Evolutionary conservation across 345 rosid genomes (phyloP), one percentile per base, ranked within the genome.

Genomic region (Acer negundo): DNA sequence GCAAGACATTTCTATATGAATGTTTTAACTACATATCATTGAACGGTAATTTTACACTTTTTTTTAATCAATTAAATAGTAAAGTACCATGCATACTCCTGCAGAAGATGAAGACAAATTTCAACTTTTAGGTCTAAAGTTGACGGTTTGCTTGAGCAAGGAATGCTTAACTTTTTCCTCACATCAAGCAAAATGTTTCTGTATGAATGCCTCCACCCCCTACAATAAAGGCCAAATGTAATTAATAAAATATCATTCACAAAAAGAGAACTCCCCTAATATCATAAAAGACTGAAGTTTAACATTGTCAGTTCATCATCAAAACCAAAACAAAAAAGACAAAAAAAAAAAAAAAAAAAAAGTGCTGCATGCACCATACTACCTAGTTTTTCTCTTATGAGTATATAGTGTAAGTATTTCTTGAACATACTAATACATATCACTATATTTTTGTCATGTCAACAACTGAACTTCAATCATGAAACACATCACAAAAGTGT

Each of bases 191-290:
- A 77, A 70, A 88, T 93, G 59, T 85, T 87, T 81, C 91, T 91
- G 62, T 94, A 94, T 6, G 97, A 87, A 81, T 97, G 97, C 80
- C 92, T 86, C 98, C 98, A 94, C 67, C 97, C 97, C 85, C 97
- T 93, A 70, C 51, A 49, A 72, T 68, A 68, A 70, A 77, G 55
- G 75, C 23, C 62, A 69, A 42, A 70, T 47, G 72, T 59, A 38
- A 77, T 10, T 47, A 26, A 28, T 61, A 62, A 70, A 42, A 53
- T 71, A 16, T 74, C 75, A 69, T 55, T 35, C 19, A 62, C 19
- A 76, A 42, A 65, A n/a, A 28, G 20, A 58, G 31, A 62, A 73
- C 61, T 64, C 42, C 20, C 23, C 15, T n/a, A 47, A 35, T 31
- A 22, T 71, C 62, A 22, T 24, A 69, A 56, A 56, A 75, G 53